Evolutionary conservation across 208 protist species (phyloP), one percentile per base, ranked within the genome.

Genomic region (Zelonia costaricensis): DNA sequence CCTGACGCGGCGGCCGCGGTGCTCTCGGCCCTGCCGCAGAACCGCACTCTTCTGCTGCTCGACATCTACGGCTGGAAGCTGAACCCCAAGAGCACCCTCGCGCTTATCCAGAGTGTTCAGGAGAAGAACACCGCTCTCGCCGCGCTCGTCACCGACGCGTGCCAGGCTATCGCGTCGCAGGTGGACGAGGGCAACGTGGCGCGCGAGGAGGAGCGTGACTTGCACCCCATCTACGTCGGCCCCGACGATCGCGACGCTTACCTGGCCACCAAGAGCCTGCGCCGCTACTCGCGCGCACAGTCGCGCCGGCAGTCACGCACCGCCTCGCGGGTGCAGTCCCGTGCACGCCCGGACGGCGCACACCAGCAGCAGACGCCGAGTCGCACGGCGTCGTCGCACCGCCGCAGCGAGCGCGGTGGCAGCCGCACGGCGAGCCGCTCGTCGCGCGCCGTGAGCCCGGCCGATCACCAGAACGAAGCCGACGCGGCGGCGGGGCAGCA

Each of bases 61-160:
- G 90, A 95, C 49, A 84, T 95, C 25, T 90, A 87, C 60, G 90
- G 84, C 33, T 95, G 90, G 87, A 88, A 90, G 65, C 47, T 95
- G 48, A 66, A 36, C 33, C 57, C 62, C 12, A 76, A 76, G 55
- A 51, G 44, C 25, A 63, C 66, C 22, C 68, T 66, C 53, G 67
- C 63, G 3, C 47, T 88, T 6, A 56, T 90, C 44, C 27, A 62
- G 20, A 62, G 42, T 15, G 68, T 95, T 18, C 86, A 87, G 62
- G 67, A 80, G 59, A 68, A 47, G 43, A 90, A 84, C 53, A 77
- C 54, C 25, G 43, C 60, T 28, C 42, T 95, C 25, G 82, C 80
- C 16, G 86, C 89, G 4, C 62, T 95, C 48, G 86, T 95, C 18
- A 92, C 78, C 0, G 89, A 95, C 57, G 89, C 76, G 10, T 92